Evolutionary conservation across 495 filamentous ascomycete genomes (phyloP), one percentile per base, ranked within the genome.

Genomic region (Penicillium desertorum): DNA sequence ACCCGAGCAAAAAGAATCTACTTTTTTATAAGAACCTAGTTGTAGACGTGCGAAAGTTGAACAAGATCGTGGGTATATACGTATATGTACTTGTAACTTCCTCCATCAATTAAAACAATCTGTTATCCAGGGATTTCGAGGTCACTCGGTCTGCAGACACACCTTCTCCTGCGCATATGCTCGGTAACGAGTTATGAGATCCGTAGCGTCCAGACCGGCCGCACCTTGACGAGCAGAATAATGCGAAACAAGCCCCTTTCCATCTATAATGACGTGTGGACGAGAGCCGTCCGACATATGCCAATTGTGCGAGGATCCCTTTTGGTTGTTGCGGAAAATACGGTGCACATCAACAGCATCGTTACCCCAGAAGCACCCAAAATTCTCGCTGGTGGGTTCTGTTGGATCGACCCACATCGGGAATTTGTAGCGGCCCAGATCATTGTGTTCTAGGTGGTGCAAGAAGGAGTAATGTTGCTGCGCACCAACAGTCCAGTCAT

Each of bases 391-490:
- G 25, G 77, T 68, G 9, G 74, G 69, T 53, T 69, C 65, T 7
- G 74, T 73, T 12, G 76, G 69, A 37, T 79, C 75, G 17, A 73
- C 69, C 76, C 75, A 82, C 11, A 77, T 52, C 27, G 81, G 75
- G 58, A 83, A 83, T 51, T 81, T 81, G 61, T 84, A 84, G 16
- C 63, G 71, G 34, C 64, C 58, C 49, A 82, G 58, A 14, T 74
- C 61, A 48, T 73, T 65, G 5, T 64, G 57, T 59, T 82, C 80
- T 1, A 84, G 71, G 53, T 83, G 78, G 22, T 76, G 65, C 12
- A 84, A 67, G 54, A 84, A 78, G 7, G 77, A 81, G 59, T 83
- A 82, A 55, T 84, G 81, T 45, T 80, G 76, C 62, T 83, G 80
- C 3, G 79, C 79, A 51, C 73, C 71, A 17, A 81, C 74, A 7